These are phyloP conservation scores for Byssothecium circinans DNA, from an alignment of 2,329 filamentous ascomycete species.

Conservation along the genomic window DNA sequence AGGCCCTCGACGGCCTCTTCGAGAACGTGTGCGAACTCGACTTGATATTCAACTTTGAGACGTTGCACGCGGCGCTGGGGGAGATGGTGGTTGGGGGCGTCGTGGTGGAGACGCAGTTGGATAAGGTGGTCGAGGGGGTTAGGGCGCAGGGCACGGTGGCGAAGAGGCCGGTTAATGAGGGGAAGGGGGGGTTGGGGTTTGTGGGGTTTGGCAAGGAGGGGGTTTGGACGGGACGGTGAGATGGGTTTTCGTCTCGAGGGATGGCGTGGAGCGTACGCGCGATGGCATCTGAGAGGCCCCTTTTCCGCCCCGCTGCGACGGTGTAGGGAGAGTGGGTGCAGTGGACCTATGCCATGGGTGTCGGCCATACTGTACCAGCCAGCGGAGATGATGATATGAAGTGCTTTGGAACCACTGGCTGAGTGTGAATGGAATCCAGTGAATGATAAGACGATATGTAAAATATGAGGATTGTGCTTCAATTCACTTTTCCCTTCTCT, in stretches of 20 bases:
- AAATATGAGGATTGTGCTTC: no score
- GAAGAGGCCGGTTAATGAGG: constrained; percentile 77
- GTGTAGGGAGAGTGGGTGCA: constrained; percentile 57
- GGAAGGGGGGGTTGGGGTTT: constrained; percentile 40
- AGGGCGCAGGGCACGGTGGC: constrained; percentile 73
- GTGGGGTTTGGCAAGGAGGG: constrained; percentile 33
- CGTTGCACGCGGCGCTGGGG: constrained; percentile 82
- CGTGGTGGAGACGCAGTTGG: constrained; percentile 87
- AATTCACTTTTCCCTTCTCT: neutral
- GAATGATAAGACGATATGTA: no score
- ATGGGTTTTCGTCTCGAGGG: no score
- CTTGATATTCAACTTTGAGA: constrained; percentile 99
- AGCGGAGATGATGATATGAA: constrained; percentile 63
- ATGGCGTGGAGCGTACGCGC: no score
- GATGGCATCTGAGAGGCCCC: no score
- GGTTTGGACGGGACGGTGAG: constrained; percentile 42
- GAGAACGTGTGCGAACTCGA: constrained; percentile 99
- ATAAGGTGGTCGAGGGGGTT: constrained; percentile 85
- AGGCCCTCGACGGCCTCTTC: constrained; percentile 90
- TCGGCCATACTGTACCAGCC: constrained; percentile 59
- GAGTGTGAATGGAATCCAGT: constrained; percentile 21
- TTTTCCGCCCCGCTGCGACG: no score
- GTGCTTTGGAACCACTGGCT: constrained; percentile 59
- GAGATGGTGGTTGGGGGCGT: constrained; percentile 97
- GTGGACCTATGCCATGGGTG: constrained; percentile 53